These are phyloP conservation scores for Alternaria sp. DNA, from an alignment of 2,329 filamentous ascomycete genomes.

Conservation along the genomic window DNA sequence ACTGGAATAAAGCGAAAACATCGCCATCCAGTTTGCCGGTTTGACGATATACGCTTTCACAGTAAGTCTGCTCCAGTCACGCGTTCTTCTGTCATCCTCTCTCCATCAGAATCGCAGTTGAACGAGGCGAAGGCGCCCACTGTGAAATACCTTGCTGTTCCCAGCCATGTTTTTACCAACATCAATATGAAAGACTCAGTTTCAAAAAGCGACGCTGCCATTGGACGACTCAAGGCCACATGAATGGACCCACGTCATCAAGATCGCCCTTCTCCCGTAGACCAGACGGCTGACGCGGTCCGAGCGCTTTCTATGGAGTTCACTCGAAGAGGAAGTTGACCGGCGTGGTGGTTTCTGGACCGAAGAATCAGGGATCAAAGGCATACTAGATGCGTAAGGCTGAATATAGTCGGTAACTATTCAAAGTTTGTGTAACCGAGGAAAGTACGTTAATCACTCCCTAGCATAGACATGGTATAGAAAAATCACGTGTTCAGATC, in stretches of 20 bases:
- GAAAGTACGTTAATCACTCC: not conserved
- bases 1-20: not conserved
- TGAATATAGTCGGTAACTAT: not conserved
- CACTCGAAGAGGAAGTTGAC: not conserved
- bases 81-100: not conserved
- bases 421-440: not conserved
- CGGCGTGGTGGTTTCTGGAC: not conserved
- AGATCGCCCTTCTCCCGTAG: not conserved
- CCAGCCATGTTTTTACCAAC: too few relatives aligned
- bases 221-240: not conserved
- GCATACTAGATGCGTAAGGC: not conserved
- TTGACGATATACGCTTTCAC: not conserved
- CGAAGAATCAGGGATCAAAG: not conserved
- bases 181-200: not conserved
- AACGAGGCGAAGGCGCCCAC: too few relatives aligned
- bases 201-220: too few relatives aligned
- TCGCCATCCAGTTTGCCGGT: not conserved
- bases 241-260: not conserved
- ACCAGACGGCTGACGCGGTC: not conserved
- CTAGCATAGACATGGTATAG: not conserved
- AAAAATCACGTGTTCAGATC: not conserved
- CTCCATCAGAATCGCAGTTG: accelerated
- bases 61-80: not conserved
- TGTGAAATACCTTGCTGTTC: too few relatives aligned
- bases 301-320: not conserved